These are phyloP conservation scores for Kalmusia sp. DNA, from an alignment of 2,329 filamentous ascomycete species.

Conservation along the genomic window DNA sequence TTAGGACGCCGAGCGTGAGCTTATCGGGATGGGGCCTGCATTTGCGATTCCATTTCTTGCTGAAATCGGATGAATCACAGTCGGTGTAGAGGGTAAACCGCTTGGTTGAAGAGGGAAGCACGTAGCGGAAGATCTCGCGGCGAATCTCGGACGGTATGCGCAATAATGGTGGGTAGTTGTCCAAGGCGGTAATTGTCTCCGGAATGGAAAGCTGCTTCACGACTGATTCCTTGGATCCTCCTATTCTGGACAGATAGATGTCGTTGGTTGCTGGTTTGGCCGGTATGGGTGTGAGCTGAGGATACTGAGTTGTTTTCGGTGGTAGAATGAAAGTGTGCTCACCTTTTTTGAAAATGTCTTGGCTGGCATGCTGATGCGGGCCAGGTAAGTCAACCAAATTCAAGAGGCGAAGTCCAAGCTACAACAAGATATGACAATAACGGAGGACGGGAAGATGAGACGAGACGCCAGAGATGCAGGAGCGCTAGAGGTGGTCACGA, in stretches of 20 bases:
- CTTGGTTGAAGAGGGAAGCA: constrained; percentile 47
- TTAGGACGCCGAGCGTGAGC: constrained; percentile 43
- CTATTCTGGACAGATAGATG: constrained; percentile 31
- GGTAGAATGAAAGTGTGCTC: constrained; percentile 19
- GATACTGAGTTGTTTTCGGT: constrained; percentile 25
- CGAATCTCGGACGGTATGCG: constrained; percentile 49
- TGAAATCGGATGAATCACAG: constrained; percentile 48
- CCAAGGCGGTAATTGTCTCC: constrained; percentile 44
- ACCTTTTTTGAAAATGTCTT: constrained; percentile 46
- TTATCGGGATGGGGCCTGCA: constrained; percentile 43
- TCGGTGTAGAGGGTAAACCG: constrained; percentile 56
- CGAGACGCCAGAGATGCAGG: constrained; percentile 1
- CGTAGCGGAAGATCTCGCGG: constrained; percentile 46
- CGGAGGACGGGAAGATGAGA: constrained; percentile 1
- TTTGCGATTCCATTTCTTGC: constrained; percentile 46
- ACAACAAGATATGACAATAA: constrained; percentile 8
- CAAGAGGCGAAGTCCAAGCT: not conserved
- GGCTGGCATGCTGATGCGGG: constrained; percentile 34
- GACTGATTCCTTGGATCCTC: constrained; percentile 37
- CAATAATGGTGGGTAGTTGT: constrained; percentile 45
- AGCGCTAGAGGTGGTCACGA: constrained; percentile 13
- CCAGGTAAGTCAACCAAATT: constrained; percentile 6
- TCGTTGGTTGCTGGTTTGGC: constrained; percentile 31
- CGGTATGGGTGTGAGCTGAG: constrained; percentile 37
- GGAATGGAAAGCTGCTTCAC: constrained; percentile 46